Evolutionary conservation across 352 stramenopile genomes (phyloP).

Genomic region (Phytophthora hibernalis): DNA sequence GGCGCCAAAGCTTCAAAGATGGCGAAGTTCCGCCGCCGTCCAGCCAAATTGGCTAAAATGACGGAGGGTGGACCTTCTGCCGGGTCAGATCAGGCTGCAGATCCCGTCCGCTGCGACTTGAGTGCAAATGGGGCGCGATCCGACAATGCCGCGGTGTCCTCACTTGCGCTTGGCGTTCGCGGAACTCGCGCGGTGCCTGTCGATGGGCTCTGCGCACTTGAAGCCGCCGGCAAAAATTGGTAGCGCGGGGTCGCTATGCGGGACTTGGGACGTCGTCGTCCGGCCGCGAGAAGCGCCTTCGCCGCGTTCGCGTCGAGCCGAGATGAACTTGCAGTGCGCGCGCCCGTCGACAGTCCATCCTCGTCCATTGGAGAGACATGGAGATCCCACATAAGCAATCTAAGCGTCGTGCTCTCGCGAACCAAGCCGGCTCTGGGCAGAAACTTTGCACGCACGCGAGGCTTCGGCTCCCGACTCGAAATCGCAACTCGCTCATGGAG

Average conservation of each 20-base stretch:
- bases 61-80: slow-evolving; percentile 41
- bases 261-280: slow-evolving; percentile 8
- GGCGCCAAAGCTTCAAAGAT: slow-evolving; percentile 22
- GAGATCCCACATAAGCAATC: slow-evolving; percentile 25
- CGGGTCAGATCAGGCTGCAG: slow-evolving; percentile 21
- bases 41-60: background rate
- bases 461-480: slow-evolving; percentile 18
- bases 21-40: slow-evolving; percentile 18
- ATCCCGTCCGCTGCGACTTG: slow-evolving; percentile 21
- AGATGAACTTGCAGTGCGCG: slow-evolving; percentile 1
- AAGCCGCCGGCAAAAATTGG: slow-evolving; percentile 19
- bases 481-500: slow-evolving; percentile 4
- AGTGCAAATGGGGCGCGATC: slow-evolving; percentile 25
- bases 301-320: background rate
- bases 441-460: slow-evolving; percentile 28
- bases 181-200: slow-evolving; percentile 35
- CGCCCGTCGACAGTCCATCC: slow-evolving; percentile 7
- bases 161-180: slow-evolving; percentile 28
- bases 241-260: slow-evolving; percentile 16
- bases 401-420: slow-evolving; percentile 23
- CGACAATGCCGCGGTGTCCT: slow-evolving; percentile 33
- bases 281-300: slow-evolving; percentile 23
- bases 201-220: slow-evolving; percentile 11
- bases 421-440: slow-evolving; percentile 3
- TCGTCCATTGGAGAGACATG: slow-evolving; percentile 22